These are phyloP conservation scores for Ophiostoma sp. DNA, from an alignment of 2,329 filamentous ascomycete genomes.

Conservation along the genomic window DNA sequence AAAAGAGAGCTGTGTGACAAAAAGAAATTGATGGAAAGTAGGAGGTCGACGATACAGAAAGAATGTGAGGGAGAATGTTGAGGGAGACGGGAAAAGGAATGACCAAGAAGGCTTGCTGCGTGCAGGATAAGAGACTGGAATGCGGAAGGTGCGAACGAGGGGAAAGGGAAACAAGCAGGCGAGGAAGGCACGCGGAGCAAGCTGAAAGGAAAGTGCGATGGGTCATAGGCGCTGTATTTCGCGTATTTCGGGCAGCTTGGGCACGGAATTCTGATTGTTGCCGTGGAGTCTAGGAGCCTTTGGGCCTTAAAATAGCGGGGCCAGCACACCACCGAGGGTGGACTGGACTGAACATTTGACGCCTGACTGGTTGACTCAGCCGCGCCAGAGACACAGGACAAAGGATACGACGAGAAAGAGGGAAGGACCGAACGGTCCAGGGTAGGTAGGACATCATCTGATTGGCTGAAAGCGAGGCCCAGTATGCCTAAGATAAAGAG, in stretches of 20 bases:
- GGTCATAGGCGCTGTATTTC: slow-evolving; percentile 2
- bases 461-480: not conserved
- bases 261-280: slow-evolving; percentile 11
- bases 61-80: slow-evolving; percentile 6
- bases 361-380: slow-evolving; percentile 11
- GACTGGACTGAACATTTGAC: not conserved
- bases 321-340: not conserved
- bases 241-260: not conserved
- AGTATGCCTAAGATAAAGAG: too few species aligned
- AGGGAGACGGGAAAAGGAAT: slow-evolving; percentile 4
- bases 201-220: slow-evolving; percentile 10
- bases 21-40: not conserved
- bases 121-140: not conserved
- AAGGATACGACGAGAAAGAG: not conserved
- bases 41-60: not conserved
- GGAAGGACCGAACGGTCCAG: not conserved
- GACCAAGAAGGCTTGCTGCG: not conserved
- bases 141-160: slow-evolving; percentile 16
- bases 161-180: slow-evolving; percentile 8
- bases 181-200: slow-evolving; percentile 4
- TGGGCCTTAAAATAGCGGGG: slow-evolving; percentile 11
- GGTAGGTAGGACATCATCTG: not conserved
- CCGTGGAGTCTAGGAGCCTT: not conserved
- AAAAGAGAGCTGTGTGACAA: slow-evolving; percentile 2
- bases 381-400: slow-evolving; percentile 6